Percentiles rank a stretch among this genome's conserved stretches.
phyloP scores from a whole-genome alignment of 1,284 basidiomycete species.

The Sanghuangporus sanghuang region DNA sequence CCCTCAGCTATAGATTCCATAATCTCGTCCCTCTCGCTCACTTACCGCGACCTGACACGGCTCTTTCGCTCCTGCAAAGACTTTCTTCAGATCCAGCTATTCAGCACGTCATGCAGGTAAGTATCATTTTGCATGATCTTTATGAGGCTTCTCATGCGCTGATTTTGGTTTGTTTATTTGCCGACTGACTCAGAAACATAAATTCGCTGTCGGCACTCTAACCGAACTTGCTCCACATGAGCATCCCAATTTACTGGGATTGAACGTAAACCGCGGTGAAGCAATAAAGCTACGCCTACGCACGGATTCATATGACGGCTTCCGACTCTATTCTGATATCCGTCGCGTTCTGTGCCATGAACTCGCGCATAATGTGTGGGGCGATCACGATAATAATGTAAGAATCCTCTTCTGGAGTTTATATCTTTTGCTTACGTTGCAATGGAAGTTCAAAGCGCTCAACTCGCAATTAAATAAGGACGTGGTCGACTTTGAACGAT shows the following conservation, averaged over 20 bases:
- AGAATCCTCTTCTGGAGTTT: constrained; percentile 24
- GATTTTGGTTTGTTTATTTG: too few relatives aligned
- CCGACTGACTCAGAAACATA: constrained; percentile 38
- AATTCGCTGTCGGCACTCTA: constrained; percentile 58
- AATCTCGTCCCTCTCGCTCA: constrained; percentile 54
- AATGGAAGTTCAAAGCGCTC: constrained; percentile 57
- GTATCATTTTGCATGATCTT: background rate
- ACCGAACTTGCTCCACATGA: constrained; percentile 76
- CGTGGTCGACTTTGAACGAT: constrained; percentile 61
- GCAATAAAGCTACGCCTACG: constrained; percentile 61
- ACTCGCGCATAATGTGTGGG: constrained; percentile 68
- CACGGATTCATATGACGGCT: constrained; percentile 68
- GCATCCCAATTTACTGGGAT: constrained; percentile 62
- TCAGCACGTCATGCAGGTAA: constrained; percentile 50
- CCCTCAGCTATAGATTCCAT: constrained; percentile 57
- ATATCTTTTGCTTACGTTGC: background rate
- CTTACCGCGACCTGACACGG: constrained; percentile 56
- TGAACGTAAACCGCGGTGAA: constrained; percentile 62
- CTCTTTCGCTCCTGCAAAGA: constrained; percentile 45
- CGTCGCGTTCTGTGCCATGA: constrained; percentile 72
- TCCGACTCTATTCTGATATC: constrained; percentile 59
- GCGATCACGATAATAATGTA: constrained; percentile 69
- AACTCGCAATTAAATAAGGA: constrained; percentile 73
- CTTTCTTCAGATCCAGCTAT: constrained; percentile 68
- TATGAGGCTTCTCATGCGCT: background rate